These are phyloP conservation scores for Triticum turgidum DNA, from an alignment of 176 grass and related monocot genomes.

Conservation along the genomic window DNA sequence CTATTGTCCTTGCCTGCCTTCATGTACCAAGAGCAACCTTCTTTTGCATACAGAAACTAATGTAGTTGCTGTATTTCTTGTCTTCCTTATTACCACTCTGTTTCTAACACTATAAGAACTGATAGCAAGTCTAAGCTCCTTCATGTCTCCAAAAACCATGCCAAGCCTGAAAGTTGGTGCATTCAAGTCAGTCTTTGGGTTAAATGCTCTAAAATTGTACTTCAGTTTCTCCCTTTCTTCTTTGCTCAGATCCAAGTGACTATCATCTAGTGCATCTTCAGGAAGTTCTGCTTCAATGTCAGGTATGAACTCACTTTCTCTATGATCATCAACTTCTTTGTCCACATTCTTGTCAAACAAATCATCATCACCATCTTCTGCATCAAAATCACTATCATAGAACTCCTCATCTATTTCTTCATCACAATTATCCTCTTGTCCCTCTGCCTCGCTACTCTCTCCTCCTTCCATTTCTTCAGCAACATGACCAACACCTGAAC, in stretches of 20 bases:
- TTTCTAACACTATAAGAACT: not conserved
- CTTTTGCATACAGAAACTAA: not conserved
- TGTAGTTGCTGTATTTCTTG: not conserved
- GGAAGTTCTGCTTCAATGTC: not conserved
- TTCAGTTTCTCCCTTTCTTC: not conserved
- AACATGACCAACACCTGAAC: no score
- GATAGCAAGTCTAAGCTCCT: not conserved
- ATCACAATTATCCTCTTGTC: no score
- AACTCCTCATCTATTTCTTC: no score
- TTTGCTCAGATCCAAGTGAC: not conserved
- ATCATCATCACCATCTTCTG: not conserved
- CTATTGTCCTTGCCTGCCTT: not conserved
- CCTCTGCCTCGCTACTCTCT: no score
- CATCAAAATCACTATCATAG: not conserved
- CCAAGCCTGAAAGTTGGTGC: not conserved
- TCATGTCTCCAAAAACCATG: not conserved
- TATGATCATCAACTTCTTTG: not conserved
- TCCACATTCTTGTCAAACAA: not conserved
- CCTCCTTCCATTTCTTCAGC: no score
- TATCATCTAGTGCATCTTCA: not conserved
- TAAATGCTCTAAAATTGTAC: not conserved
- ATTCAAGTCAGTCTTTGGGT: not conserved
- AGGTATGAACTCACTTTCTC: not conserved
- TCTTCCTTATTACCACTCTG: not conserved
- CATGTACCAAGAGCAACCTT: not conserved